Evolutionary conservation across 176 grass and related monocot genomes (phyloP).

Genomic region (Secale cereale): DNA sequence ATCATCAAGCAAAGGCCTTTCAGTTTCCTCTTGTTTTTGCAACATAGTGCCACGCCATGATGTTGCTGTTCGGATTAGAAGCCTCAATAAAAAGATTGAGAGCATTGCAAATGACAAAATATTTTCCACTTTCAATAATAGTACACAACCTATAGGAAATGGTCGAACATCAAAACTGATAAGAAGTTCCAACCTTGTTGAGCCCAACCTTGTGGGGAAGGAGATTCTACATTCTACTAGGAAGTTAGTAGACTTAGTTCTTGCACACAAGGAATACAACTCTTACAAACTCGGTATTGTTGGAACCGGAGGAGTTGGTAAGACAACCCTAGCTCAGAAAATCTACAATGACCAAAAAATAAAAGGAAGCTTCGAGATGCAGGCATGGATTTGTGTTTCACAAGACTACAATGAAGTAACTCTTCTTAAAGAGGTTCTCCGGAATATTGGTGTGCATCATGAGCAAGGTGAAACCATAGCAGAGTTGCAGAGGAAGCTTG

Average conservation of each 20-base stretch:
- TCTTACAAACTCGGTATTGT: neutral
- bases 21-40: too few relatives aligned
- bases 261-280: neutral
- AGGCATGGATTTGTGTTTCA: neutral
- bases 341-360: neutral
- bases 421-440: neutral
- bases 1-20: too few relatives aligned
- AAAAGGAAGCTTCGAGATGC: neutral
- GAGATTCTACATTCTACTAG: neutral
- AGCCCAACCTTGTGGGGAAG: constrained; percentile 32
- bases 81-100: too few relatives aligned
- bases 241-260: neutral
- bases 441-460: neutral
- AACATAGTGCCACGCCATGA: too few relatives aligned
- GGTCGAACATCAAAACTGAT: neutral
- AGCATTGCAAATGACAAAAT: too few relatives aligned
- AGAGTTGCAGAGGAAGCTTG: neutral
- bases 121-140: too few relatives aligned
- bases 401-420: neutral
- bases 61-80: too few relatives aligned
- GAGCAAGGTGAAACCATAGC: neutral
- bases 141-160: too few relatives aligned
- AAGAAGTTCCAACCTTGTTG: constrained; percentile 1
- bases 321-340: neutral
- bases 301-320: neutral